phyloP scores from a whole-genome alignment of 306 rosid genomes.

The Medicago truncatula region MtrunA17r5.0-ANR NC_053044.1:43746001-43746500 shows the following conservation, averaged over 20 bases:
- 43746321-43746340: background rate
- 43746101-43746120: background rate
- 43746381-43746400: background rate
- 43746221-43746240: background rate
- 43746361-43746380: constrained; percentile 2
- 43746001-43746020: background rate
- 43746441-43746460: background rate
- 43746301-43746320: background rate
- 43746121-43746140: background rate
- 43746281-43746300: background rate
- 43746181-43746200: background rate
- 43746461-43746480: background rate
- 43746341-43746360: background rate
- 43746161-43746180: background rate
- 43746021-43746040: background rate
- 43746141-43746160: background rate
- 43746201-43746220: background rate
- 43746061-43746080: no score
- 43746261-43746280: background rate
- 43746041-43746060: no score
- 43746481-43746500: background rate
- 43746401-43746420: background rate
- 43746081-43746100: background rate
- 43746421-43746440: background rate
- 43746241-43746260: background rate